Conservation (phyloP, 2,329 filamentous ascomycete genomes). For the Cercospora sp. region DNA sequence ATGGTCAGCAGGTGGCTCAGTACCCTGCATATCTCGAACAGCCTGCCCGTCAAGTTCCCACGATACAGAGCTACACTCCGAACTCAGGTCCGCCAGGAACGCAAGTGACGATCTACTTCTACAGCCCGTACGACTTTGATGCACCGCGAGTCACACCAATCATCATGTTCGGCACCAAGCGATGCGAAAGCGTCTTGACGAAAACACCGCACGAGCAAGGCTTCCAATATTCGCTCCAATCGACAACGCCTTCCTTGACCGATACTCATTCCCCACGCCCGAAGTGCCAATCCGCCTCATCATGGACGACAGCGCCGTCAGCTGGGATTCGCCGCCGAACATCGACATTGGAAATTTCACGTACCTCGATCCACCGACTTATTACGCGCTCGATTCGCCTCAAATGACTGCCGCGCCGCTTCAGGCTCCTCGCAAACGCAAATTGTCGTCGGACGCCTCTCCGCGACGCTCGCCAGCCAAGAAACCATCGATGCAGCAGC, state of each 20-base stretch:
- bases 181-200: constrained; percentile 66
- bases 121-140: constrained; percentile 72
- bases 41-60: constrained; percentile 59
- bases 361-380: constrained; percentile 45
- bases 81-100: constrained; percentile 67
- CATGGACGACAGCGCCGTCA: constrained; percentile 53
- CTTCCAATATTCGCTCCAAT: constrained; percentile 70
- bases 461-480: constrained; percentile 49
- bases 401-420: constrained; percentile 28
- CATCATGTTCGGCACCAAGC: constrained; percentile 76
- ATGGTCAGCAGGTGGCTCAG: constrained; percentile 57
- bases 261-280: constrained; percentile 56
- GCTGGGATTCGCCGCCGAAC: constrained; percentile 43
- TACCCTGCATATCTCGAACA: constrained; percentile 68
- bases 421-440: constrained; percentile 55
- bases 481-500: constrained; percentile 42
- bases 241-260: constrained; percentile 69
- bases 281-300: constrained; percentile 61
- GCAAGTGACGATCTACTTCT: constrained; percentile 71
- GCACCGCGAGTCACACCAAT: constrained; percentile 54
- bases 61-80: constrained; percentile 71
- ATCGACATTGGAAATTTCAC: constrained; percentile 63
- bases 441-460: constrained; percentile 55
- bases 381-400: constrained; percentile 36
- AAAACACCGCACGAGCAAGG: constrained; percentile 57